Evolutionary conservation across 2,329 filamentous ascomycete species (phyloP), one percentile per base, ranked within the genome.

Genomic region (Penicillium sclerotiorum): DNA sequence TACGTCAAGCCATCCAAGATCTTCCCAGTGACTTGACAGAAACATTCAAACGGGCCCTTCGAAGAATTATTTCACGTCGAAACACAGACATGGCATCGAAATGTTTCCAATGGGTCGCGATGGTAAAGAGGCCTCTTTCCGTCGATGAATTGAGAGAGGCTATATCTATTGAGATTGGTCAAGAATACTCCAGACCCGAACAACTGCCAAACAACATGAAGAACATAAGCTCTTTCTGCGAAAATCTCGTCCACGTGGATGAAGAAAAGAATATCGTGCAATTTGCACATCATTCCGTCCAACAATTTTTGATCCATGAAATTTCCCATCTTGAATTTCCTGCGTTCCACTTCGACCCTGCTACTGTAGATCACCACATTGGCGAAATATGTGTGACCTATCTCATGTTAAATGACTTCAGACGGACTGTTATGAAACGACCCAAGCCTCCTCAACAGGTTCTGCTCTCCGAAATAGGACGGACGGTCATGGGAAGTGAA

Each of bases 341-440:
- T 5, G 25, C 22, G 18, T 39, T 47, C 17, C 22, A 40, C 7
- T 32, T 47, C n/a, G 12, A 47, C 1, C 20, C 40, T 15, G 23
- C 32, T 4, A 15, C 30, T n/a, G 35, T 33, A 5, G 44, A 47
- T n/a, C 25, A 47, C 17, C 20, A 32, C 17, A 9, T 39, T 13
- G 44, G 44, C n/a, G 44, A 47, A 15, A 47, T 47, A 22, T 47
- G 44, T 30, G 44, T 47, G 9, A 47, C 35, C 4, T 47, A 47
- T 21, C 35, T 47, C 6, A 47, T 22, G 18, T 40, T 47, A 17
- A 39, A 15, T 23, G 44, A 47, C 13, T 47, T 47, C 23, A 40
- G 33, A 39, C 30, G 17, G 15, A 39, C 13, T 20, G 12, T 46
- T 20, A 18, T 21, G 11, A 20, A 15, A 28, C 2, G 15, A 11